A percentile compares a stretch with the other conserved stretches of the same genome.
Conservation (phyloP, 495 filamentous ascomycete genomes). For the Tuber microsphaerosporum region DNA sequence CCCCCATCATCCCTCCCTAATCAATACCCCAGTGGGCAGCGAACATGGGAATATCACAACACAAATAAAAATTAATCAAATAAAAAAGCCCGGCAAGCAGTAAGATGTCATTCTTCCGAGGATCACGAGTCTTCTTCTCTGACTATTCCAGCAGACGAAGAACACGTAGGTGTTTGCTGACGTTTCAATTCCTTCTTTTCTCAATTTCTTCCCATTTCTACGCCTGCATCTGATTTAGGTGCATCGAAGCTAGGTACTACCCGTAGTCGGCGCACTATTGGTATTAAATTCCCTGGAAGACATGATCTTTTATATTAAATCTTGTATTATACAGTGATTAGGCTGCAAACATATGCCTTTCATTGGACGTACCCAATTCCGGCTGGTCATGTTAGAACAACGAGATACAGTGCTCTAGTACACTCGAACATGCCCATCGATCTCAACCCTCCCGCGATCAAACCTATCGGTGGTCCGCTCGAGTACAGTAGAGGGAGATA, state of each 20-base stretch:
- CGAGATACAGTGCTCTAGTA: not conserved
- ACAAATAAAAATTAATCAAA: not conserved
- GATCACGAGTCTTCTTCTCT: slow-evolving; percentile 10
- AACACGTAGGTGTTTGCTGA: slow-evolving; percentile 31
- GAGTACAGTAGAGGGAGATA: not conserved
- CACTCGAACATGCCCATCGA: not conserved
- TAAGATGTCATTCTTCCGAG: slow-evolving; percentile 21
- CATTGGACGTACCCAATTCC: not conserved
- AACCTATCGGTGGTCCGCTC: not conserved
- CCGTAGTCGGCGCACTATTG: not conserved
- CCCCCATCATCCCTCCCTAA: not conserved
- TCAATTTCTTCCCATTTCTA: not conserved
- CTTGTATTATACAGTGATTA: not conserved
- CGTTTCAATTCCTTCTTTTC: slow-evolving; percentile 3
- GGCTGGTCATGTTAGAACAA: not conserved
- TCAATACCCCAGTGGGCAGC: not conserved
- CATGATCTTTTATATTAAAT: not conserved
- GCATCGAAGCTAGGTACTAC: not conserved
- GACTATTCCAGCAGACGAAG: slow-evolving; percentile 9
- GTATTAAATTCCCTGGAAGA: not conserved
- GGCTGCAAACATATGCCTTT: not conserved
- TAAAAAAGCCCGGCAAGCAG: slow-evolving; percentile 12
- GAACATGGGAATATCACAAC: not conserved
- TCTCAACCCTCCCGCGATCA: not conserved
- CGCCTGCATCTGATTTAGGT: not conserved